A percentile compares a stretch with the other conserved stretches of the same genome.
phyloP scores from a whole-genome alignment of 306 rosid species.

The Cucumis hystrix region DNA sequence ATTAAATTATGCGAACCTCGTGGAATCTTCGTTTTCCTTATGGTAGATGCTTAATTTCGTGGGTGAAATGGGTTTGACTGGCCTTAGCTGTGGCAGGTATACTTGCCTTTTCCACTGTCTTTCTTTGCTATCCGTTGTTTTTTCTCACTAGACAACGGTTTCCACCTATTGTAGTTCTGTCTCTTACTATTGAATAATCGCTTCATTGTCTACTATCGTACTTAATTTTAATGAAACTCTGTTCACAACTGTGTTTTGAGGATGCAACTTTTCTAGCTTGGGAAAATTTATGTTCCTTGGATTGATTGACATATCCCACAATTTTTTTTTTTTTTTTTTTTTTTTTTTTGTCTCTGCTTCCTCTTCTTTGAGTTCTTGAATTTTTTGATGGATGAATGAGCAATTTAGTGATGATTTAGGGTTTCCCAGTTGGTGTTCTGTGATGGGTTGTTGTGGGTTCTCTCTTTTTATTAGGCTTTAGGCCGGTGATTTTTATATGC shows the following conservation, averaged over 20 bases:
- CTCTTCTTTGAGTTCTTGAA: neutral
- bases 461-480: neutral
- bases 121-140: neutral
- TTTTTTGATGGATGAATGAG: neutral
- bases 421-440: neutral
- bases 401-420: neutral
- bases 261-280: neutral
- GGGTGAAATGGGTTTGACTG: neutral
- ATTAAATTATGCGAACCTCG: neutral
- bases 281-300: neutral
- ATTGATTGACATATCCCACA: neutral
- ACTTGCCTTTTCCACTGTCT: neutral
- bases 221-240: neutral
- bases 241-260: neutral
- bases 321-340: neutral
- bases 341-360: neutral
- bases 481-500: neutral
- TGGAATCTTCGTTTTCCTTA: neutral
- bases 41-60: neutral
- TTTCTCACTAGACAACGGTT: neutral
- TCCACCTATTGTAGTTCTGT: neutral
- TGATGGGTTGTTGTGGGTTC: slow-evolving; percentile 3
- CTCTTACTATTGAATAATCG: neutral
- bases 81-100: neutral
- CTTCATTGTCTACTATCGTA: neutral